Percentiles rank a stretch among this genome's conserved stretches.
Conservation (phyloP, 352 stramenopile species). For the Phytophthora citrophthora region DNA sequence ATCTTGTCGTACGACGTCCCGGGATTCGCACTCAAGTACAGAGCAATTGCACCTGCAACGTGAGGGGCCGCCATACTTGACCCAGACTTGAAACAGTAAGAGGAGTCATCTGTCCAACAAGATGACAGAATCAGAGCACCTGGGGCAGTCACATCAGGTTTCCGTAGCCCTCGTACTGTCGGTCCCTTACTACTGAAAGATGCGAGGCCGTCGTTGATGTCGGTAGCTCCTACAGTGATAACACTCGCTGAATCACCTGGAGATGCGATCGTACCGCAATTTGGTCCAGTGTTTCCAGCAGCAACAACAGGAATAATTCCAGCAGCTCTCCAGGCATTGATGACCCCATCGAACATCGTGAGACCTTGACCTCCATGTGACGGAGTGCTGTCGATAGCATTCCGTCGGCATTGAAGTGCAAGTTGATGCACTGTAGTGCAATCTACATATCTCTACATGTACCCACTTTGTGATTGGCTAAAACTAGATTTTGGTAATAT, state of each 20-base stretch:
- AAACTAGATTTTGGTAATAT: too few species aligned
- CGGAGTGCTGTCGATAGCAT: too few species aligned
- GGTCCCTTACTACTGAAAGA: constrained; percentile 65
- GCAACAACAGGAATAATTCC: constrained; percentile 70
- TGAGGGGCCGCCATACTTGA: constrained; percentile 76
- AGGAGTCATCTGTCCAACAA: constrained; percentile 50
- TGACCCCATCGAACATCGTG: constrained; percentile 48
- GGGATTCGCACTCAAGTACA: constrained; percentile 56
- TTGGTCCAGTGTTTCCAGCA: constrained; percentile 58
- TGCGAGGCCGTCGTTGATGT: constrained; percentile 48
- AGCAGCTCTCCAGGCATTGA: constrained; percentile 49
- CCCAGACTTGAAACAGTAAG: constrained; percentile 65
- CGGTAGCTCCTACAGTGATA: constrained; percentile 67
- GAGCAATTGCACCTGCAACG: constrained; percentile 57
- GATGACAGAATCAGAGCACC: constrained; percentile 53
- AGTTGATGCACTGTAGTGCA: too few species aligned
- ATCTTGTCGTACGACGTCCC: constrained; percentile 48
- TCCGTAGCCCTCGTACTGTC: constrained; percentile 45
- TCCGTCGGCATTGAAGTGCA: too few species aligned
- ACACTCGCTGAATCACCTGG: constrained; percentile 63
- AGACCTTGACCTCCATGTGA: constrained; percentile 51
- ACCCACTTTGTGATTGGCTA: too few species aligned
- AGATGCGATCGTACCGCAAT: constrained; percentile 55
- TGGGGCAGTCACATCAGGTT: constrained; percentile 63
- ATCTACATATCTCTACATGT: too few species aligned